Evolutionary conservation across 192 early-diverging fungal species (phyloP), one percentile per base, ranked within the genome.

Genomic region (Phlyctochytrium planicorne): DNA sequence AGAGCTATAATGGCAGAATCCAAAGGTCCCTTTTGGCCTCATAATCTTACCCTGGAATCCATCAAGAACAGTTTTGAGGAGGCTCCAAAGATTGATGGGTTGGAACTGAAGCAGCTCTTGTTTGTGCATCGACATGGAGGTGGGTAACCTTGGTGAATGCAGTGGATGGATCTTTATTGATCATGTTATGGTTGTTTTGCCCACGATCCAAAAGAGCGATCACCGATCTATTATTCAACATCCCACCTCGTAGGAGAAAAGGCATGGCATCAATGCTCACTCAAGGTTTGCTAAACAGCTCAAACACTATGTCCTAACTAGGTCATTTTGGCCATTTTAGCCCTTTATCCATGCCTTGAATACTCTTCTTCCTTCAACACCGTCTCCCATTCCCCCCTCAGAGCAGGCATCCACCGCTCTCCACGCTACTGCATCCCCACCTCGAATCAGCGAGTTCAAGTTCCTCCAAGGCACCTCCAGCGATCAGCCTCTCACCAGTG

Each of bases 401-500:
- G n/a, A n/a, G n/a, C n/a, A n/a, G n/a, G n/a, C n/a, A n/a, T n/a
- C 10, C 40, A 50, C 40, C n/a, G 40, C n/a, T n/a, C 40, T 50
- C 40, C 12, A 50, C 40, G 12, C 40, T 10, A 57, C 10, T 57
- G 55, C 55, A 4, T 4, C 10, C 27, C 55, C 27, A 10, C 55
- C 55, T 25, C 14, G 55, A 6, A 57, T 14, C 55, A 57, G 10
- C 55, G 25, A 12, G 16, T 57, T 57, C 55, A 12, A 25, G 4
- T 57, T 57, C 55, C 10, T 57, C 55, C 55, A 57, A 57, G 55
- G 55, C 55, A 27, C 27, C 55, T 24, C 10, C 10, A 47, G 40
- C 40, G 40, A 47, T 20, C 40, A 47, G 40, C 40, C 40, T 6
- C 40, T 47, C 40, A 20, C 6, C 6, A 14, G 10, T 6, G 40